phyloP scores from a whole-genome alignment of 441 rosid species.

The Corymbia citriodora region DNA sequence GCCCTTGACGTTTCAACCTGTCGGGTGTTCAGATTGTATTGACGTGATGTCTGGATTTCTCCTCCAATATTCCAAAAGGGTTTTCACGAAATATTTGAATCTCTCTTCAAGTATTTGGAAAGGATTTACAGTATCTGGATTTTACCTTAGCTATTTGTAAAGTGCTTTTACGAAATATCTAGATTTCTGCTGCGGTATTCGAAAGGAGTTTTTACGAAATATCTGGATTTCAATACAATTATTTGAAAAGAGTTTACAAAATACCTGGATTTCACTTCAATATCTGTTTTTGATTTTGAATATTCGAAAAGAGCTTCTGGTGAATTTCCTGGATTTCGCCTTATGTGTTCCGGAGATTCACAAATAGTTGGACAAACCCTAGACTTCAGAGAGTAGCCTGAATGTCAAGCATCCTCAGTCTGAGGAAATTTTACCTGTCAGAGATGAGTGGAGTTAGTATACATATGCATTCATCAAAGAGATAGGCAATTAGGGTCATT shows the following conservation, averaged over 20 bases:
- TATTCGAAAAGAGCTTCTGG: not conserved
- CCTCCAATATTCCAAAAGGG: not conserved
- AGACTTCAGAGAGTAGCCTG: not conserved
- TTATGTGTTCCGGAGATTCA: too few species aligned
- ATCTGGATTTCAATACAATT: not conserved
- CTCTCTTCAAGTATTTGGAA: not conserved
- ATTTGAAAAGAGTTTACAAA: not conserved
- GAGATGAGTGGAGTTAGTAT: accelerated
- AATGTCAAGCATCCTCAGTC: not conserved
- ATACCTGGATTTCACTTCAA: not conserved
- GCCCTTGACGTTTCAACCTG: not conserved
- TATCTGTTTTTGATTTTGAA: not conserved
- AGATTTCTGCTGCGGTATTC: accelerated
- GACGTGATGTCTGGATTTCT: not conserved
- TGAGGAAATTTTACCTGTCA: not conserved
- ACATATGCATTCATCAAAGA: not conserved
- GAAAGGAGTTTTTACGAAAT: not conserved
- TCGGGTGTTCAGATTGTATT: not conserved
- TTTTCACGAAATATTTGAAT: too few species aligned
- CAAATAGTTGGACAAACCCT: not conserved
- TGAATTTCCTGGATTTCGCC: not conserved
- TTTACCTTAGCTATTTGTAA: not conserved
- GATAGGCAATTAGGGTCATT: not conserved
- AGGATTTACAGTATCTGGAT: too few species aligned
- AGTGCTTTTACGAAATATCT: accelerated